Conservation (phyloP, 345 rosid genomes). For the Theobroma cacao region DNA sequence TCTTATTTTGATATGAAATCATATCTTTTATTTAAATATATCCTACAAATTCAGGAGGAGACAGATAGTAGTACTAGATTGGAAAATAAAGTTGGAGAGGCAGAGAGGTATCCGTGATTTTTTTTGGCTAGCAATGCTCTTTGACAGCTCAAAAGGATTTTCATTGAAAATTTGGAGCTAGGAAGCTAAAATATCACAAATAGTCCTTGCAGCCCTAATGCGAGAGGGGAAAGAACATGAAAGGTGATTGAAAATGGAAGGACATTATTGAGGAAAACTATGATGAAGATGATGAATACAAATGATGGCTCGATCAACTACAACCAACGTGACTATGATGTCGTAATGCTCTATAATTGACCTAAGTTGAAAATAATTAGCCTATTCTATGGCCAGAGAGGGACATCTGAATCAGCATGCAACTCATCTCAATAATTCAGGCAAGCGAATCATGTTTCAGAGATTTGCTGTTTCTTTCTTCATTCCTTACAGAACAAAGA, state of each 20-base stretch:
- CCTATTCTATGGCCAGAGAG: background rate
- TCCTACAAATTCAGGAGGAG: background rate
- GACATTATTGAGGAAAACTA: slow-evolving; percentile 20
- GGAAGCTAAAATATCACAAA: background rate
- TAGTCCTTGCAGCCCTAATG: background rate
- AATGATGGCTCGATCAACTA: slow-evolving; percentile 29
- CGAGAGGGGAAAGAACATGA: background rate
- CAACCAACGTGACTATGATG: slow-evolving; percentile 17
- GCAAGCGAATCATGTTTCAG: background rate
- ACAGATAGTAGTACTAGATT: background rate
- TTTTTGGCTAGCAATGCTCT: background rate
- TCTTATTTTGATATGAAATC: too few relatives aligned
- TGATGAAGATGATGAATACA: slow-evolving; percentile 24
- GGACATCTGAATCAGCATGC: slow-evolving; percentile 13
- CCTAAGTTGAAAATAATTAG: background rate
- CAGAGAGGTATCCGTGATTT: background rate
- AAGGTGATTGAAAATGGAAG: background rate
- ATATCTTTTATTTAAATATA: too few relatives aligned
- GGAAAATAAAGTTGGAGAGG: background rate
- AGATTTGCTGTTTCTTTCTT: background rate
- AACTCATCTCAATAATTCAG: slow-evolving; percentile 11
- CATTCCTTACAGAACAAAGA: background rate
- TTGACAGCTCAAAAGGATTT: background rate
- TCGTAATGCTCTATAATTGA: slow-evolving; percentile 2
- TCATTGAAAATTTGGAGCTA: background rate